Base-by-base conservation (phyloP, 1,284 basidiomycete species). In the Fomes fomentarius region DNA sequence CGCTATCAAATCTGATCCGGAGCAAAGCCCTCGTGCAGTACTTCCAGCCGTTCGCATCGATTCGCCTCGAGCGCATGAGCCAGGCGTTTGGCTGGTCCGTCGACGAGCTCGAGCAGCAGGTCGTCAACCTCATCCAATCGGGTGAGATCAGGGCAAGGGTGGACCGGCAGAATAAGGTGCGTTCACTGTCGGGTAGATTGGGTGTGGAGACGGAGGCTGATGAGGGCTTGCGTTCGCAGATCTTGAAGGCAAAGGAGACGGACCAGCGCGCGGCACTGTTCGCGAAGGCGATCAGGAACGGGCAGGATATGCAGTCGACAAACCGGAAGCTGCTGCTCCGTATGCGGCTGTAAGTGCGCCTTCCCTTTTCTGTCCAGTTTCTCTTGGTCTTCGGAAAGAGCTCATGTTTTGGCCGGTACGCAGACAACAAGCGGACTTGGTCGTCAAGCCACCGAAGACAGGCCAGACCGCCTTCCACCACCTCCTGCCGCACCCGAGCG, bases 21-120 rank as follows among this genome's bases (percentile, higher is more conserved):
- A 82, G 85, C 58, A 87, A 84, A 51, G 86, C 90, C 0, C 75
- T 94, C 39, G 83, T 91, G n/a, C 77, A 91, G 34, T 95, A 94
- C 72, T 92, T 95, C 76, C 81, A 86, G 60, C 93, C 94, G 0
- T 96, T 94, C 68, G 74, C 87, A 38, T 83, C 88, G 15, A 91
- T 96, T 67, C 81, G 83, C 60, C 81, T 96, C 22, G 81, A 86
- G 37, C 80, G 89, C 28, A 91, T 96, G 88, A 85, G 87, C 35
- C 71, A 71, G 2, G 91, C 92, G 3, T 95, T 96, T 64, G 94
- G 94, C 6, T 91, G 91, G 85, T 76, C 78, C 0, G 73, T 88
- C 4, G 81, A 83, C 11, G 83, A 85, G 55, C 82, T 90, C 15
- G 85, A 91, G 67, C 73, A 75, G 40, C 82, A 88, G 57, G 83